Percentiles rank a stretch among this genome's conserved stretches.
Evolutionary conservation across 768 basidiomycete species (phyloP).

Genomic region (Rubroboletus pulcherrimus): DNA sequence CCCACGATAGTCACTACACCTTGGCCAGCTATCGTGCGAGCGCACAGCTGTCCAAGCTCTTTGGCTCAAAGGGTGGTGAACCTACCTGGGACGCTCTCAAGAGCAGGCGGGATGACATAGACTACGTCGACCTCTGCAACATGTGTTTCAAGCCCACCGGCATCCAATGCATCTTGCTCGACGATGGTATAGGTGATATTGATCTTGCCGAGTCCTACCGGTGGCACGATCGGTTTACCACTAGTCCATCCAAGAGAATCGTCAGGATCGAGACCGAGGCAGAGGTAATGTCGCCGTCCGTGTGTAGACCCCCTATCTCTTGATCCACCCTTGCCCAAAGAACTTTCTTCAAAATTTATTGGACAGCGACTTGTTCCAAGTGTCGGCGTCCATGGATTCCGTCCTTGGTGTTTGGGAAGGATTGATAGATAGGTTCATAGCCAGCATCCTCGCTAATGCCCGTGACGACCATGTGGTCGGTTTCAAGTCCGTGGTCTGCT

Average conservation of each 20-base stretch:
- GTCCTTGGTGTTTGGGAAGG: constrained; percentile 9
- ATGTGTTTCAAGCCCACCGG: constrained; percentile 49
- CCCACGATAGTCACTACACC: constrained; percentile 49
- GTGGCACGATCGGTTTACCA: constrained; percentile 64
- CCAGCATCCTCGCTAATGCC: constrained; percentile 37
- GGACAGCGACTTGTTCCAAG: background rate
- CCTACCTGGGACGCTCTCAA: constrained; percentile 62
- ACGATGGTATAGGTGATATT: constrained; percentile 61
- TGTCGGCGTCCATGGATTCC: constrained; percentile 16
- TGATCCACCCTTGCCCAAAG: constrained; percentile 5
- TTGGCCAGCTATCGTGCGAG: constrained; percentile 58
- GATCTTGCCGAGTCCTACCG: constrained; percentile 46
- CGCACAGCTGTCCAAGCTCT: constrained; percentile 50
- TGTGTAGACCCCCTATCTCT: background rate
- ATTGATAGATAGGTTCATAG: constrained; percentile 37
- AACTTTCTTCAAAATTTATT: constrained; percentile 24
- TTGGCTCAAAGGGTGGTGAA: constrained; percentile 33
- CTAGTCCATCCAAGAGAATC: constrained; percentile 52
- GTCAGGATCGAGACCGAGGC: constrained; percentile 68
- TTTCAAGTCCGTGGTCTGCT: constrained; percentile 77
- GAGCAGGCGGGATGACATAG: constrained; percentile 35
- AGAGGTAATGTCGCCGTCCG: constrained; percentile 44
- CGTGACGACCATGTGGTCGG: constrained; percentile 50
- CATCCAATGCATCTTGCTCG: constrained; percentile 69
- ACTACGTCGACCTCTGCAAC: constrained; percentile 57